Percentiles rank a stretch among this genome's conserved stretches.
Evolutionary conservation across 2,329 filamentous ascomycete genomes (phyloP).

Genomic region (Meredithiella fracta): DNA sequence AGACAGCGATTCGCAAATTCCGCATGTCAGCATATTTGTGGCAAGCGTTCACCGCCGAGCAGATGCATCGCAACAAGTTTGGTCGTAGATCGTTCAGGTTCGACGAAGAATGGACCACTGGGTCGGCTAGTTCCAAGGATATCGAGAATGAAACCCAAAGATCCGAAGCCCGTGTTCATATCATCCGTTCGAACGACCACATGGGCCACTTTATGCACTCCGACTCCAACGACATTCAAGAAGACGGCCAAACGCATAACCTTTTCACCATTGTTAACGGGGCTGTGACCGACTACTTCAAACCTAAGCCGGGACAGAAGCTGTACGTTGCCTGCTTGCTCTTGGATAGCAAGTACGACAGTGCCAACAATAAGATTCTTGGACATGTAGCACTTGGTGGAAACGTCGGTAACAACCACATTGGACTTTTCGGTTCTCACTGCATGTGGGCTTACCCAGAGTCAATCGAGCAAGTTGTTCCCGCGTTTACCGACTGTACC

Average conservation of each 20-base stretch:
- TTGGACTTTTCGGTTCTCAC: conserved; percentile 87
- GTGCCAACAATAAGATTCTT: conserved; percentile 47
- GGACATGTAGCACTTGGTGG: conserved; percentile 78
- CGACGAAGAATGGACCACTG: conserved; percentile 87
- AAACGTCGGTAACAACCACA: conserved; percentile 51
- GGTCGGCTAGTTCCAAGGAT: conserved; percentile 64
- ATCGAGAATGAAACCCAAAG: conserved; percentile 55
- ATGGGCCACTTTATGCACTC: conserved; percentile 28
- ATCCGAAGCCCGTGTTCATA: conserved; percentile 77
- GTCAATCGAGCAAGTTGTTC: conserved; percentile 74
- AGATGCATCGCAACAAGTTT: conserved; percentile 82
- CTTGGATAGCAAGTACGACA: conserved; percentile 81
- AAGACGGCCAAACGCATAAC: conserved; percentile 48
- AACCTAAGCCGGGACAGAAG: conserved; percentile 57
- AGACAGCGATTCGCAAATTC: conserved; percentile 74
- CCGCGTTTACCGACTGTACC: conserved; percentile 80
- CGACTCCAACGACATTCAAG: not conserved
- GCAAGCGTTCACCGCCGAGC: conserved; percentile 93
- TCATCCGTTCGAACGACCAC: conserved; percentile 67
- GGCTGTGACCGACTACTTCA: conserved; percentile 64
- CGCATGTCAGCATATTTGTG: conserved; percentile 90
- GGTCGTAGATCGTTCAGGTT: conserved; percentile 76
- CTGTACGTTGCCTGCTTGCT: conserved; percentile 78
- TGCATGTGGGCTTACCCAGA: conserved; percentile 81
- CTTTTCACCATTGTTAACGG: conserved; percentile 63